Evolutionary conservation across 75 land plant species (phyloP).

Genomic region (Pinus taeda): DNA sequence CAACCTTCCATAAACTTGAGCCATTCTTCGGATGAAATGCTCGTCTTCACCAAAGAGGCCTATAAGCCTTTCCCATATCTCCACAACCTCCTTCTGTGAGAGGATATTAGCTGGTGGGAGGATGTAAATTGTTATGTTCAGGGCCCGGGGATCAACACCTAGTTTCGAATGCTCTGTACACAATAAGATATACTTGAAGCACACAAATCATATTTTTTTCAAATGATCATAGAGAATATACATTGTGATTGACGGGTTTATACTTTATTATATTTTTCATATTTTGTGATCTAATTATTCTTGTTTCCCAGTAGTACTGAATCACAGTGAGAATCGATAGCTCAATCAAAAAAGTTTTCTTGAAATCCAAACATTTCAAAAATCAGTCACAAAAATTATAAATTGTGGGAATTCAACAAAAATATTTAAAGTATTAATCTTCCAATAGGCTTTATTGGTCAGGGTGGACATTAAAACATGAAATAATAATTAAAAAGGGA

Average conservation of each 20-base stretch:
- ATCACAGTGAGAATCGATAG: not conserved
- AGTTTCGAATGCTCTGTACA: conserved; percentile 41
- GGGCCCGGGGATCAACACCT: conserved; percentile 16
- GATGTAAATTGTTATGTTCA: too few relatives aligned
- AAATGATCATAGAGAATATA: conserved; percentile 47
- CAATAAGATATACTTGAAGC: conserved; percentile 38
- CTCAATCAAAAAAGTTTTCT: not conserved
- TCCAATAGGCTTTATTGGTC: not conserved
- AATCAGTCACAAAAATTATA: not conserved
- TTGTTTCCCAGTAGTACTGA: not conserved
- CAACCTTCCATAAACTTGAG: too few relatives aligned
- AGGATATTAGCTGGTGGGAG: too few relatives aligned
- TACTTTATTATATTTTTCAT: conserved; percentile 11
- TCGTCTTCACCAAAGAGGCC: not conserved
- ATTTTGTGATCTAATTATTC: not conserved
- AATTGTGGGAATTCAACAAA: not conserved
- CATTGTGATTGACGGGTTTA: conserved; percentile 51
- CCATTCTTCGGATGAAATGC: too few relatives aligned
- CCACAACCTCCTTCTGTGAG: conserved; percentile 19
- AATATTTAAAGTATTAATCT: not conserved
- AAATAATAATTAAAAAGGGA: not conserved
- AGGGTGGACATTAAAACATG: not conserved
- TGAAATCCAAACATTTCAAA: too few relatives aligned
- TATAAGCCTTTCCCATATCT: conserved; percentile 34
- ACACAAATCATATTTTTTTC: conserved; percentile 48